phyloP scores from a whole-genome alignment of 495 filamentous ascomycete species.

The Hyaloscypha finlandica region DNA sequence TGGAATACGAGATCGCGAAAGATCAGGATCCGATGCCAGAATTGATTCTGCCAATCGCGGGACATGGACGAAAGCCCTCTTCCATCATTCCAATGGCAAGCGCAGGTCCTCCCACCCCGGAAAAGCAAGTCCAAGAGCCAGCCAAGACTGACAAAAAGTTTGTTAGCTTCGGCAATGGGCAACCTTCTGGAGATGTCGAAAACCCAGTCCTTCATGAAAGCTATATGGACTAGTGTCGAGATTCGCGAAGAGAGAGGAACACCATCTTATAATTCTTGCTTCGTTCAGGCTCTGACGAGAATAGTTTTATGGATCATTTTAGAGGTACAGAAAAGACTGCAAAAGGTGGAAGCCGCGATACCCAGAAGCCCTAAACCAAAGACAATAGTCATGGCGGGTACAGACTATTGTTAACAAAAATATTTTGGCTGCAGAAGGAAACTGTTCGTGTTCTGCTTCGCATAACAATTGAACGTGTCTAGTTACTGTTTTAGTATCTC shows the following conservation, averaged over 20 bases:
- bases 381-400: too few species aligned
- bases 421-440: too few species aligned
- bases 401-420: too few species aligned
- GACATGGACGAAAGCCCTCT: neutral
- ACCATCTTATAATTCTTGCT: too few species aligned
- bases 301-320: too few species aligned
- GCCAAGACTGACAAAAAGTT: neutral
- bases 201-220: slow-evolving; percentile 14
- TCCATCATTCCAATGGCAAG: slow-evolving; percentile 11
- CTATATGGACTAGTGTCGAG: slow-evolving; percentile 13
- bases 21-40: slow-evolving; percentile 1
- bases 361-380: too few species aligned
- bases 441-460: too few species aligned
- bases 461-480: too few species aligned
- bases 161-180: neutral
- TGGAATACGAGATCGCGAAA: slow-evolving; percentile 66
- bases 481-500: too few species aligned
- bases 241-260: neutral
- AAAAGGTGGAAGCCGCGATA: too few species aligned
- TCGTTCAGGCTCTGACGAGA: too few species aligned
- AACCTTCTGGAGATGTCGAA: neutral
- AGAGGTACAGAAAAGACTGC: too few species aligned
- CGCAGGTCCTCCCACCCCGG: neutral
- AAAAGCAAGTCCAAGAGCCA: neutral
- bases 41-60: neutral